Percentiles rank a stretch among this genome's conserved stretches.
Conservation (phyloP, 2,329 filamentous ascomycete species). For the Samsoniella hepiali region DNA sequence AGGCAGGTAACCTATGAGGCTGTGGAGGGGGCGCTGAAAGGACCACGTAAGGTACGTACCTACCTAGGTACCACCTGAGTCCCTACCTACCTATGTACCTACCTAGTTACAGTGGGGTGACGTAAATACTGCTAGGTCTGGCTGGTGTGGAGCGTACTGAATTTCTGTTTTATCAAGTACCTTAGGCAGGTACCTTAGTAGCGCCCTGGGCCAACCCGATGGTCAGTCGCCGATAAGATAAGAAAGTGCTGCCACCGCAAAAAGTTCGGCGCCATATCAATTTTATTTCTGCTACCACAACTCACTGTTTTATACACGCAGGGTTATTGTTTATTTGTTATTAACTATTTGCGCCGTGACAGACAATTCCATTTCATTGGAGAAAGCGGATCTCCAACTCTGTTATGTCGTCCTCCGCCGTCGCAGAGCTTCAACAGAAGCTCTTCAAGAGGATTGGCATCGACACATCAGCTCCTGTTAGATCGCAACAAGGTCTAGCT, state of each 20-base stretch:
- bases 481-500: conserved; percentile 19
- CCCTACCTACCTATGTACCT: too few relatives aligned
- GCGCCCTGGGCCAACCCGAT: too few relatives aligned
- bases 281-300: background rate
- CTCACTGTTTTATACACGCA: background rate
- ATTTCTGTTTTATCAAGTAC: too few relatives aligned
- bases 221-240: conserved; percentile 8
- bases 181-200: too few relatives aligned
- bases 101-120: too few relatives aligned
- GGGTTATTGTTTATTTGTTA: background rate
- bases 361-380: background rate
- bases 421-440: conserved; percentile 36
- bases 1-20: too few relatives aligned
- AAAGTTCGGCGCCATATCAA: conserved; percentile 8
- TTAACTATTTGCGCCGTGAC: background rate
- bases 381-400: background rate
- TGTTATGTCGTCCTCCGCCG: conserved; percentile 26
- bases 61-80: background rate
- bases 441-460: conserved; percentile 38
- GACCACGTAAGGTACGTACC: background rate
- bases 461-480: conserved; percentile 26
- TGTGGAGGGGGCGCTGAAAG: background rate
- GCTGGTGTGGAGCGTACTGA: too few relatives aligned
- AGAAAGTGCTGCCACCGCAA: conserved; percentile 8
- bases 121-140: too few relatives aligned